Conservation (phyloP, 2,329 filamentous ascomycete genomes). For the Penicillium sp. region DNA sequence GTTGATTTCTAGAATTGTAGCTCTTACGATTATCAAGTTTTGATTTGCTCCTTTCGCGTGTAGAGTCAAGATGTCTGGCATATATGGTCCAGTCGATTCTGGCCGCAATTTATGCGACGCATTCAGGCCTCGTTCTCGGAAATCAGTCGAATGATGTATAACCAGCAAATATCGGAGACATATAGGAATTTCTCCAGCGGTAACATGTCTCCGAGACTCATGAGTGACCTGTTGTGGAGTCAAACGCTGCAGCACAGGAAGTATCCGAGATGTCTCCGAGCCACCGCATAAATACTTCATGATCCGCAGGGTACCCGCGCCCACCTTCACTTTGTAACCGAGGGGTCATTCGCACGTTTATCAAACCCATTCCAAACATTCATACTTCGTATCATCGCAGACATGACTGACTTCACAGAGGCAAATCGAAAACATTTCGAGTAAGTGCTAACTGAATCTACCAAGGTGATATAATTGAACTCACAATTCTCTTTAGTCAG, state of each 20-base stretch:
- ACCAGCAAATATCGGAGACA: not conserved
- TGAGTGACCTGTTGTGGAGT: not conserved
- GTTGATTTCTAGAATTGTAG: too few species aligned
- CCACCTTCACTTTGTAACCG: not conserved
- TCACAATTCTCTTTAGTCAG: constrained; percentile 38
- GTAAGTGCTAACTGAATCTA: constrained; percentile 27
- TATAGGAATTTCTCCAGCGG: not conserved
- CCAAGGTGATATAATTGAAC: not conserved
- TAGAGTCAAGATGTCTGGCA: not conserved
- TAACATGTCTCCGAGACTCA: constrained; percentile 1
- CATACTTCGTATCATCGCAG: not conserved
- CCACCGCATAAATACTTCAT: constrained; percentile 4
- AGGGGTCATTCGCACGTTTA: not conserved
- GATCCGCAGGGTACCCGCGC: not conserved
- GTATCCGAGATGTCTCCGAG: constrained; percentile 37
- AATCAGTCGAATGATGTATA: not conserved
- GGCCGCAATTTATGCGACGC: not conserved
- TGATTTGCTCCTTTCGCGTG: not conserved
- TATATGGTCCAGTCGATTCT: not conserved
- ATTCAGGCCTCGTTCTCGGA: not conserved
- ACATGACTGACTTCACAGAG: constrained; percentile 37
- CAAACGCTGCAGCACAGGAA: constrained; percentile 7
- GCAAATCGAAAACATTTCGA: constrained; percentile 42
- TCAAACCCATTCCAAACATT: not conserved
- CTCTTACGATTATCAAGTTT: not conserved